These are phyloP conservation scores for Tuber borchii DNA, from an alignment of 495 filamentous ascomycete genomes.

Conservation along the genomic window DNA sequence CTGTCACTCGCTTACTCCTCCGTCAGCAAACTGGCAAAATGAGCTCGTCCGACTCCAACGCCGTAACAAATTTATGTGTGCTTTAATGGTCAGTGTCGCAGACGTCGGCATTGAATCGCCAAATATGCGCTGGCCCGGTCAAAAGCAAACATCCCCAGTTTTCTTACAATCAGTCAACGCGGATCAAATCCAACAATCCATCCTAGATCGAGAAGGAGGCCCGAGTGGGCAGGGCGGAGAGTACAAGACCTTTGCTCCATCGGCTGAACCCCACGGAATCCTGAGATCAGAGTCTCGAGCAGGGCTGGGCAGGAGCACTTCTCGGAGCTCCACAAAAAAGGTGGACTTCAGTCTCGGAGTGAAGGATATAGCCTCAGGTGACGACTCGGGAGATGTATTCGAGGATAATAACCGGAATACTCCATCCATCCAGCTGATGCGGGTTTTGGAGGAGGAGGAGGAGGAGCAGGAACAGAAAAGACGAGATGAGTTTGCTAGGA, in stretches of 20 bases:
- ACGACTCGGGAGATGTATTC: conserved; percentile 64
- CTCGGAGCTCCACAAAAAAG: conserved; percentile 54
- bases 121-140: conserved; percentile 62
- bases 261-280: conserved; percentile 12
- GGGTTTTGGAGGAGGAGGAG: conserved; percentile 32
- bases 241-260: conserved; percentile 25
- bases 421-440: conserved; percentile 18
- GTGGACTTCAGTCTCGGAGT: conserved; percentile 74
- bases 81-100: conserved; percentile 77
- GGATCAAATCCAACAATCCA: conserved; percentile 31
- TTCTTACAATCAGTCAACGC: conserved; percentile 25
- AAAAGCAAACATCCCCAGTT: conserved; percentile 38
- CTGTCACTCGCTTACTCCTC: background rate
- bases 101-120: conserved; percentile 71
- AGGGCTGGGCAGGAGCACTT: conserved; percentile 40
- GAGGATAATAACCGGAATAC: conserved; percentile 45
- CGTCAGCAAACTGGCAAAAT: conserved; percentile 58
- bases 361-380: conserved; percentile 53
- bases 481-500: conserved; percentile 14
- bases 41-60: conserved; percentile 81
- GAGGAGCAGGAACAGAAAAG: conserved; percentile 19
- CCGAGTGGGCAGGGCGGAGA: conserved; percentile 8
- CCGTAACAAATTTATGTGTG: conserved; percentile 91
- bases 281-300: conserved; percentile 50
- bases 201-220: conserved; percentile 40